These are phyloP conservation scores for Danielozyma ontarioensis DNA, from an alignment of 805 yeast genomes.

Conservation along the genomic window DNA sequence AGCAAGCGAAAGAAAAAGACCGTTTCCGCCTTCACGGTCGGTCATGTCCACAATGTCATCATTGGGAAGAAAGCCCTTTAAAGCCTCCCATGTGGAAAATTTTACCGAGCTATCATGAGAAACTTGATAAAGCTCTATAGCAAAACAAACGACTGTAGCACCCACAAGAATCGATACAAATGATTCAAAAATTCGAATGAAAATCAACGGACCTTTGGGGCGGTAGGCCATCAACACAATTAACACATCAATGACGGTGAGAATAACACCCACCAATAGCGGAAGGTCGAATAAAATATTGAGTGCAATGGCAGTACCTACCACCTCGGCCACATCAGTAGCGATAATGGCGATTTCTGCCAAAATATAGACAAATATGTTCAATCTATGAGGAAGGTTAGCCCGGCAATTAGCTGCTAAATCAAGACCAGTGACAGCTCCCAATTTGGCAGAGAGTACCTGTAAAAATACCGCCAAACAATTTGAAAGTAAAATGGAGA, in stretches of 20 bases:
- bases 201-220: slow-evolving; percentile 74
- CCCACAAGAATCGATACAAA: slow-evolving; percentile 74
- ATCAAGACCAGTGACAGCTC: slow-evolving; percentile 92
- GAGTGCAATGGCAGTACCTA: slow-evolving; percentile 94
- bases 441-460: slow-evolving; percentile 77
- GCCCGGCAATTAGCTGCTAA: slow-evolving; percentile 81
- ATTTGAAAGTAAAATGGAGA: slow-evolving; percentile 74
- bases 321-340: slow-evolving; percentile 94
- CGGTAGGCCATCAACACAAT: slow-evolving; percentile 82
- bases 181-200: slow-evolving; percentile 75
- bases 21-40: slow-evolving; percentile 32
- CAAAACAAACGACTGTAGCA: slow-evolving; percentile 82
- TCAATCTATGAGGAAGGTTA: slow-evolving; percentile 61
- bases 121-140: slow-evolving; percentile 69
- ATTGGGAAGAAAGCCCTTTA: slow-evolving; percentile 50
- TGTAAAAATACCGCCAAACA: slow-evolving; percentile 85
- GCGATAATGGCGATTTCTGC: slow-evolving; percentile 93
- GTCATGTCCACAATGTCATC: slow-evolving; percentile 28
- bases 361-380: slow-evolving; percentile 59
- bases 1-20: slow-evolving; percentile 73
- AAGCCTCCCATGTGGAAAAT: slow-evolving; percentile 46
- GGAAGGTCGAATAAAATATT: slow-evolving; percentile 81
- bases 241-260: slow-evolving; percentile 83
- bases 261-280: slow-evolving; percentile 71
- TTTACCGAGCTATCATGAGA: slow-evolving; percentile 43